Conservation (phyloP, 2,329 filamentous ascomycete species). For the Fusarium chuoi region DNA sequence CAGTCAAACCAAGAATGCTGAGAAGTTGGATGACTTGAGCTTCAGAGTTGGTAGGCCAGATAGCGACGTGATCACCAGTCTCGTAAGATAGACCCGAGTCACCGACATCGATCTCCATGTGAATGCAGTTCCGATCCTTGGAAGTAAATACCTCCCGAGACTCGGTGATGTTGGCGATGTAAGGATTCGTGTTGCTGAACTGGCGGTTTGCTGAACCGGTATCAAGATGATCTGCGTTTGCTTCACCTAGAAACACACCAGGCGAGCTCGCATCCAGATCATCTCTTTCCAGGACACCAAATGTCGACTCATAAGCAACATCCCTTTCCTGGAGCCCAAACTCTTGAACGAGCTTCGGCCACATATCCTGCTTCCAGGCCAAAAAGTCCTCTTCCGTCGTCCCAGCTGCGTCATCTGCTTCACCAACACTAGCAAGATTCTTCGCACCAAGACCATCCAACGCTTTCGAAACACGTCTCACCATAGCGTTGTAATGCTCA, state of each 20-base stretch:
- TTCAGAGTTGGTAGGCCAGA: background rate
- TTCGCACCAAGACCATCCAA: background rate
- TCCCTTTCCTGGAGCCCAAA: background rate
- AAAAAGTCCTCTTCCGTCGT: background rate
- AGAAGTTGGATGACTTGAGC: background rate
- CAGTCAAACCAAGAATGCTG: background rate
- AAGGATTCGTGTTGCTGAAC: background rate
- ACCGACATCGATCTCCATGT: background rate
- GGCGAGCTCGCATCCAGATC: background rate
- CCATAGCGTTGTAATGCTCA: background rate
- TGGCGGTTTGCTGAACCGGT: background rate
- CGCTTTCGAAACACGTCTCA: background rate
- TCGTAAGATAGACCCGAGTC: background rate
- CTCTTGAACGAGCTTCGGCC: background rate
- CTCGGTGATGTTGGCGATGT: background rate
- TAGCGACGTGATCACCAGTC: background rate
- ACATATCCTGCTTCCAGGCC: conserved; percentile 1
- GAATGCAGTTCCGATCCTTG: background rate
- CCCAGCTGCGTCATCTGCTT: background rate
- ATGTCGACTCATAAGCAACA: background rate
- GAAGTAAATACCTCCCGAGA: background rate
- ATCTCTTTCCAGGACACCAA: background rate
- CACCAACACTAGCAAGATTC: background rate
- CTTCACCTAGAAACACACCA: background rate
- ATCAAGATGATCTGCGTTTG: background rate